Evolutionary conservation across 345 rosid genomes (phyloP), one percentile per base, ranked within the genome.

Genomic region (Trapa bicornis): DNA sequence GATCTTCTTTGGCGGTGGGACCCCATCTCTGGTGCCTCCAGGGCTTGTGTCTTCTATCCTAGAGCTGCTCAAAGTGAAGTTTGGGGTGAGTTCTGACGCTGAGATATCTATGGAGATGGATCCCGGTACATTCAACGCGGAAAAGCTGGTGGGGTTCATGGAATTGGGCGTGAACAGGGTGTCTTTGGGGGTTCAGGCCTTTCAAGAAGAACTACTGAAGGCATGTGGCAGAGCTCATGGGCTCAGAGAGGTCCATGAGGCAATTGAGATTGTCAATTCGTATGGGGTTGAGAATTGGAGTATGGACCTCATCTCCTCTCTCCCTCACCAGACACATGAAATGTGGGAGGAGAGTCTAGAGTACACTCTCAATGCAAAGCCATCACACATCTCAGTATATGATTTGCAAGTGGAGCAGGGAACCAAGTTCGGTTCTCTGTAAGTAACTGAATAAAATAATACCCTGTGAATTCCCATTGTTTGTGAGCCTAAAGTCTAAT

Each of bases 41-140:
- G 77, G 72, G 73, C 75, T 89, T 43, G 89, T 91, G 68, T 80
- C 83, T 22, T 81, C 86, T 33, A 65, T 91, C 73, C 71, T 94
- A 47, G 85, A 85, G 47, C 74, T 85, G 35, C 56, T 94, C 76
- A 80, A 80, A 61, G 79, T 4, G 63, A 81, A 82, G 57, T 87
- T 87, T 64, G 97, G 97, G 72, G 64, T 89, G 77, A 75, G 73
- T 69, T 67, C 70, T 8, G 82, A 74, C 71, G 93, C 80, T 32
- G 99, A 94, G 80, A 78, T 94, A 79, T 87, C 99, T 0, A 89
- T 89, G 91, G 97, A 94, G 81, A 87, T 94, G 99, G 96, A 89
- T 75, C 97, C 99, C 1, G 97, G 96, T 3, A 94, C 97, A 33
- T 94, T 94, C 60, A 83, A 79, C 75, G 86, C 68, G 70, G 68